A percentile compares a stretch with the other conserved stretches of the same genome.
Evolutionary conservation across 257 asterid genomes (phyloP).

Genomic region (Solanum pinnatisectum): DNA sequence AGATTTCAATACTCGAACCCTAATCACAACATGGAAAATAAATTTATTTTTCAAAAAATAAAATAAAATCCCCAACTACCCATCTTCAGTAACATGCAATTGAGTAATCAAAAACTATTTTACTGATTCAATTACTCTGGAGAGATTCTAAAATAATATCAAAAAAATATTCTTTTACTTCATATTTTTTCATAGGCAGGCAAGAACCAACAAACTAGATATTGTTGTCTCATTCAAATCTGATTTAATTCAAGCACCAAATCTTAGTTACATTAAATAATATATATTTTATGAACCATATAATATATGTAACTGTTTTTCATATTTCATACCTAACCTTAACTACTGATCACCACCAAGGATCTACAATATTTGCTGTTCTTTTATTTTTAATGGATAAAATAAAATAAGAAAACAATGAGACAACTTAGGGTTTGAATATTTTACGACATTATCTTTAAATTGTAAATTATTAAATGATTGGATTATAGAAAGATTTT

Average conservation of each 20-base stretch:
- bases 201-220: conserved; percentile 1
- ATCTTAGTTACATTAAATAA: not conserved
- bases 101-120: not conserved
- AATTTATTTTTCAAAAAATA: not conserved
- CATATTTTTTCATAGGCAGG: not conserved
- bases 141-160: not conserved
- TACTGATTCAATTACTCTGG: not conserved
- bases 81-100: not conserved
- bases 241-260: not conserved
- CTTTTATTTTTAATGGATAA: not conserved
- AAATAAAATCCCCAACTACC: not conserved
- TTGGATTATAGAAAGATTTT: not conserved
- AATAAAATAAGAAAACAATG: not conserved
- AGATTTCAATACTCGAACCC: not conserved
- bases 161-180: not conserved
- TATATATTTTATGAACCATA: not conserved
- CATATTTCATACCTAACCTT: not conserved
- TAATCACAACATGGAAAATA: not conserved
- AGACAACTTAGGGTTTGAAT: not conserved
- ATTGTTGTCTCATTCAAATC: conserved; percentile 3
- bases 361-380: not conserved
- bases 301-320: not conserved
- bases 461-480: not conserved
- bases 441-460: not conserved
- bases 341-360: not conserved